Conservation (phyloP, 768 basidiomycete species). For the Leccinellum albellum region DNA sequence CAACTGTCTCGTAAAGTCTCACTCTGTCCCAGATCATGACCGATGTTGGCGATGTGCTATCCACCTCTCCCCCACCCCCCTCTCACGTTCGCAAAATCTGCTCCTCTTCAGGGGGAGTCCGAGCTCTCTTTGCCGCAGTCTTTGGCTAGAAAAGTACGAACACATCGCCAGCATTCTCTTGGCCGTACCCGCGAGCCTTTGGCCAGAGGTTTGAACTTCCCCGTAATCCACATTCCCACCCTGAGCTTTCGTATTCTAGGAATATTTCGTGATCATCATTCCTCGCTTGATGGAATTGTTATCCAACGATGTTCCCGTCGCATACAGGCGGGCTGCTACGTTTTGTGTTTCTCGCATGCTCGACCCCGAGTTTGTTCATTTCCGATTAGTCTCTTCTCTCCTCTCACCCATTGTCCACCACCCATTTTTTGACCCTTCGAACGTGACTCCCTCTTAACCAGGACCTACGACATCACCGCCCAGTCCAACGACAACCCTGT, state of each 20-base stretch:
- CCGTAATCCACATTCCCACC: neutral
- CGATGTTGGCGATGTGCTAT: slow-evolving; percentile 57
- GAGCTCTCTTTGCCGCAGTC: slow-evolving; percentile 63
- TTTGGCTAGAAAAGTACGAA: slow-evolving; percentile 75
- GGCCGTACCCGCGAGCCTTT: slow-evolving; percentile 55
- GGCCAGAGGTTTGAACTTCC: slow-evolving; percentile 46
- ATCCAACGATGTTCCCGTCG: slow-evolving; percentile 29
- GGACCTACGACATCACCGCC: neutral
- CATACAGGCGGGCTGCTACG: slow-evolving; percentile 59
- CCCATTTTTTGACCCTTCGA: slow-evolving; percentile 25
- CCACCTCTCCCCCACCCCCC: slow-evolving; percentile 38
- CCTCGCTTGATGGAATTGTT: slow-evolving; percentile 56
- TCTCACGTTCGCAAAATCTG: slow-evolving; percentile 57
- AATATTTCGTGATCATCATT: slow-evolving; percentile 54
- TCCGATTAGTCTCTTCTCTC: slow-evolving; percentile 23
- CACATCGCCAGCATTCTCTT: slow-evolving; percentile 62
- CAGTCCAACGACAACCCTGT: slow-evolving; percentile 41
- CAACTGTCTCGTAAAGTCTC: slow-evolving; percentile 37
- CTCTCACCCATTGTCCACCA: slow-evolving; percentile 50
- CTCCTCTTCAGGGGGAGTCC: slow-evolving; percentile 61
- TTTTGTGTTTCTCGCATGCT: slow-evolving; percentile 69
- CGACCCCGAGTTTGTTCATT: slow-evolving; percentile 29
- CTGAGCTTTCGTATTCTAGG: slow-evolving; percentile 39
- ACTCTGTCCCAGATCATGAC: slow-evolving; percentile 63
- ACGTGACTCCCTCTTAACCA: neutral